Base-by-base conservation (phyloP, 1,284 basidiomycete species). In the Mycena sp. region DNA sequence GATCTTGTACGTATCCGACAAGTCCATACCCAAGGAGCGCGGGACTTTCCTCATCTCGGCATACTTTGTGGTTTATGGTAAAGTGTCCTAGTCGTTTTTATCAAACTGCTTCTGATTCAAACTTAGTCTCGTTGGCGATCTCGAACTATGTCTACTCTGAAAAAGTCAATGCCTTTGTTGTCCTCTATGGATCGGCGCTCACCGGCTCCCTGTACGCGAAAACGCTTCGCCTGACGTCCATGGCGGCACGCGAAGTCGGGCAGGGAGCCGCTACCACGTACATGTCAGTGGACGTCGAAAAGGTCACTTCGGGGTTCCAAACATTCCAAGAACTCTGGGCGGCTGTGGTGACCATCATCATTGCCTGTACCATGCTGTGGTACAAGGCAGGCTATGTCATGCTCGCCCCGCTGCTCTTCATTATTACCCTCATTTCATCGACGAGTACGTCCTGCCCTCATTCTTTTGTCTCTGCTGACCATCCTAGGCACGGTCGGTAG, bases 351-450 rank as follows among this genome's bases (percentile, higher is more conserved):
- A 64, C 57, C 16, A 59, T 64, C 32, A 7, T 55, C 35, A 26
- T 59, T 19, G 52, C 62, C 12, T 64, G 62, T 40, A 25, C 32
- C 4, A 51, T 64, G 57, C 48, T 64, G 3, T 64, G 62, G 62
- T 14, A 17, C 46, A 64, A 64, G 41, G 57, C 62, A 17, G 62
- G 62, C 44, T 55, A 45, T 16, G 62, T 59, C 21, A 64, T 59
- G 62, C 40, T 51, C 21, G 62, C 62, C 11, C 62, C 62, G 21
- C 35, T 64, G 19, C 46, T 64, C 21, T 50, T 55, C 28, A 48
- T 64, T 26, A 12, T 51, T 16, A 14, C 41, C 7, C 43, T 64
- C n/a, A 30, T 64, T 41, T 10, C 21, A 4, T 16, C 46, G 3
- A 55, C 62, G 16, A 56, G 62, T 63, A 35, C 23, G 56, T 49